Base-by-base conservation (phyloP, 2,329 filamentous ascomycete species). In the Fusarium sulawesiense region DNA sequence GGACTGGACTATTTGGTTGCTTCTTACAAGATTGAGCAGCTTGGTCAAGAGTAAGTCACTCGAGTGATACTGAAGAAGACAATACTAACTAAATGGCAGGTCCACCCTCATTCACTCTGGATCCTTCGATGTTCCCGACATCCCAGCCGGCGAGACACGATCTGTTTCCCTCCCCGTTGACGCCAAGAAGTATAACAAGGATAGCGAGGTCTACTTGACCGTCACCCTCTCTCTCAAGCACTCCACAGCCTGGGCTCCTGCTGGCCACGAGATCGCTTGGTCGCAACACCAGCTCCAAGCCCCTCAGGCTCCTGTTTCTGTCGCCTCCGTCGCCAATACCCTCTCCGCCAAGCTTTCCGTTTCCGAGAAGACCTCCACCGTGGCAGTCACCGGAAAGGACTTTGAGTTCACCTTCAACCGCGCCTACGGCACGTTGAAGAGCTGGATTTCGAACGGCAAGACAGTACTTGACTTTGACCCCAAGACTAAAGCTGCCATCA, bases 251-350 rank as follows among this genome's bases (percentile, higher is more conserved):
- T 91, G 88, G 88, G 84, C 85, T 32, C 73, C 83, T 0, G 73
- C 80, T 2, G 83, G 85, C 1, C 85, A 89, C 63, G 86, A 87
- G 66, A 77, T 89, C 25, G 86, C 87, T 6, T 88, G 86, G 83
- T 80, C 79, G 48, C 86, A 90, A 62, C 77, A 81, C 45, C 81
- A 82, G 12, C 75, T 86, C 5, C 66, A 68, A 11, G 42, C 40
- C 2, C 66, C 53, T 27, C 54, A 50, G 9, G 20, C n/a, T 1
- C 0, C 21, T 4, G 16, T 14, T 2, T 40, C 61, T 5, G 7
- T 30, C 16, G 2, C 48, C n/a, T 34, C 46, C 3, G 18, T 7
- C 7, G 1, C 27, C 7, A 16, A 74, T 27, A 58, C 59, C 2
- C 53, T 73, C 1, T 67, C 69, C 6, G 68, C 74, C 18, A 56